Evolutionary conservation across 495 filamentous ascomycete species (phyloP), one percentile per base, ranked within the genome.

Genomic region (Choiromyces venosus): DNA sequence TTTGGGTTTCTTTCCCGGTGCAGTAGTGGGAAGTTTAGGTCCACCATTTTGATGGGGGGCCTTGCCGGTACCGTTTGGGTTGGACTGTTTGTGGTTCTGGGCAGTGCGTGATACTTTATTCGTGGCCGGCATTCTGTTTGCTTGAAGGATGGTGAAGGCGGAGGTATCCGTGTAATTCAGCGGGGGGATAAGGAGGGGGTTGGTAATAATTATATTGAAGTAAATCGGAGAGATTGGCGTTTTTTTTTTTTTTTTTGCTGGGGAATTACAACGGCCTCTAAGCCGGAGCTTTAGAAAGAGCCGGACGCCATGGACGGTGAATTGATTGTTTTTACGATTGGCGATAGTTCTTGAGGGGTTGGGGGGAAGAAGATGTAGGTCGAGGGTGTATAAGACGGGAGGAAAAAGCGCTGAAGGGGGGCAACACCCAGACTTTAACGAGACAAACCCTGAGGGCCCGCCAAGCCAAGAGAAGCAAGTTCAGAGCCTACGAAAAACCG

Each of bases 1-100:
- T 74, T 84, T 80, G 67, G 80, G 77, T 71, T 76, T 81, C 44
- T 78, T 73, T 12, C 65, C 56, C 6, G 70, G 70, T 18, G 71
- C 68, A 21, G 77, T 68, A 39, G 73, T 70, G 35, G 71, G 69
- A 67, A 66, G 73, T 39, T 71, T 70, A 52, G 69, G 71, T 40
- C 66, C 71, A 21, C 69, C 71, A 73, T 73, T 73, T 68, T 78
- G 42, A 40, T 68, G 33, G 76, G 81, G 75, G 71, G 82, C 79
- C 77, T 85, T 85, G 82, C 84, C 82, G 73, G 81, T 70, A 78
- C 78, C n/a, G 64, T 74, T 69, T 74, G 70, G 52, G 71, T 37
- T 35, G 75, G 71, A 29, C 44, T 70, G 61, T 78, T 80, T 68
- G 64, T 74, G 72, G 40, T 66, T 77, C 75, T 78, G 72, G 73